Percentiles rank a stretch among this genome's conserved stretches.
Evolutionary conservation across 306 rosid genomes (phyloP).

Genomic region (Medicago arabica): DNA sequence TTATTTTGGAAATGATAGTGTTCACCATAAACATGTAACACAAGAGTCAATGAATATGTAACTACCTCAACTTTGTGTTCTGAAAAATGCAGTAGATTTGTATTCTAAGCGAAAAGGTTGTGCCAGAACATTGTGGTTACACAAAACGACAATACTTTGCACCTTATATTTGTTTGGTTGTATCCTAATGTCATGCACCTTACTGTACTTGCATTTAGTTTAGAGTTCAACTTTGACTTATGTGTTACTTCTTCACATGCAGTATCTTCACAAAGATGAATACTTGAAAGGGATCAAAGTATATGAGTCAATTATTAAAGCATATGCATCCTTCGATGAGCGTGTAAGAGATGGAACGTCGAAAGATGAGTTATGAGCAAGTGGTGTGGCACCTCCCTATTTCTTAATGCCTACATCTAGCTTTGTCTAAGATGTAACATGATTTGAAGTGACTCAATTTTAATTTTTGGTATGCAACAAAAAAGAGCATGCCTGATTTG

Average conservation of each 20-base stretch:
- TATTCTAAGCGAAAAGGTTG: constrained; percentile 1
- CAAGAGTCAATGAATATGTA: constrained; percentile 6
- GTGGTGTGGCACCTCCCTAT: neutral
- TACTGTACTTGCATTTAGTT: neutral
- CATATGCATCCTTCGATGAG: constrained; percentile 66
- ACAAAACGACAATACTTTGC: neutral
- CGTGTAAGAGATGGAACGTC: constrained; percentile 40
- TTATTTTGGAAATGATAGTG: neutral
- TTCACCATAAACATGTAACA: neutral
- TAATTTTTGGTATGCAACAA: constrained; percentile 18
- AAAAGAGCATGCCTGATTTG: neutral
- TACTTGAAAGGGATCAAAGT: constrained; percentile 81
- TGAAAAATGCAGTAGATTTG: neutral
- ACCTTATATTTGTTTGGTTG: neutral
- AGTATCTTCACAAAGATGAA: constrained; percentile 83
- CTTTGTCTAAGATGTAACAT: constrained; percentile 30
- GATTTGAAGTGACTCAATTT: neutral
- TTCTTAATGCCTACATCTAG: neutral
- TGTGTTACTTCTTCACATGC: constrained; percentile 38
- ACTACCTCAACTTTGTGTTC: neutral
- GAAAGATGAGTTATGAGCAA: constrained; percentile 76
- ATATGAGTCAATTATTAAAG: constrained; percentile 71
- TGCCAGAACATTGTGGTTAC: neutral
- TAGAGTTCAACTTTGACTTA: constrained; percentile 33
- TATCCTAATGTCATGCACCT: neutral